A percentile compares a stretch with the other conserved stretches of the same genome.
phyloP scores from a whole-genome alignment of 1,284 basidiomycete species.

The Fomitiporia mediterranea region DNA sequence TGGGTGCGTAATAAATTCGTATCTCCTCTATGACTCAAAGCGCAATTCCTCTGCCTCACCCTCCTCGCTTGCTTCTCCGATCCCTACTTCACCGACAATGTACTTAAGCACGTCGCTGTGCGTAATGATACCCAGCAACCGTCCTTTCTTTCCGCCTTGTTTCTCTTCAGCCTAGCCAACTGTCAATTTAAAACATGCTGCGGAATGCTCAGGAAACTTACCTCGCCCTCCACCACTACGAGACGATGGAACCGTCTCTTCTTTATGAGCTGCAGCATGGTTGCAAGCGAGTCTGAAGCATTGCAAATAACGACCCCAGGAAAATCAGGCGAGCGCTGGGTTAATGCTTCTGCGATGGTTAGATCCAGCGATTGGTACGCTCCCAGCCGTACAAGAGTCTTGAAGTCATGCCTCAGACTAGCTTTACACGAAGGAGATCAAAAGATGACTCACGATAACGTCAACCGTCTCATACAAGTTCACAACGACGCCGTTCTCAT shows the following conservation, averaged over 20 bases:
- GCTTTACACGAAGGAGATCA: neutral
- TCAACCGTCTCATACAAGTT: conserved; percentile 99
- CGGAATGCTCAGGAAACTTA: conserved; percentile 29
- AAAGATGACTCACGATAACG: conserved; percentile 75
- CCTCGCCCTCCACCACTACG: conserved; percentile 87
- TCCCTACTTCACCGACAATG: conserved; percentile 64
- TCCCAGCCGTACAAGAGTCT: conserved; percentile 94
- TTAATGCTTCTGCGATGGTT: conserved; percentile 92
- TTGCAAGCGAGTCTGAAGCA: conserved; percentile 89
- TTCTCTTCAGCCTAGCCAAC: conserved; percentile 65
- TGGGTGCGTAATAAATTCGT: neutral
- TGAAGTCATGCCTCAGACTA: conserved; percentile 17
- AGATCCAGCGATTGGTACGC: conserved; percentile 93
- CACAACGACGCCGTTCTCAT: conserved; percentile 89
- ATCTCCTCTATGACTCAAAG: conserved; percentile 2
- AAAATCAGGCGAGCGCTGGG: conserved; percentile 89
- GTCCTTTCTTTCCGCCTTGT: conserved; percentile 75
- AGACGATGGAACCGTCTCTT: conserved; percentile 91
- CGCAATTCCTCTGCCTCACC: conserved; percentile 8
- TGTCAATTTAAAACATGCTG: conserved; percentile 1
- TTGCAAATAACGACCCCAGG: conserved; percentile 96
- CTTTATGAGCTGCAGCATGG: conserved; percentile 88
- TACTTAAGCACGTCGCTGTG: conserved; percentile 89
- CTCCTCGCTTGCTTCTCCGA: conserved; percentile 39
- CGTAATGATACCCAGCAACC: conserved; percentile 85